phyloP scores from a whole-genome alignment of 75 land plant species.

The Picea sitchensis region DNA sequence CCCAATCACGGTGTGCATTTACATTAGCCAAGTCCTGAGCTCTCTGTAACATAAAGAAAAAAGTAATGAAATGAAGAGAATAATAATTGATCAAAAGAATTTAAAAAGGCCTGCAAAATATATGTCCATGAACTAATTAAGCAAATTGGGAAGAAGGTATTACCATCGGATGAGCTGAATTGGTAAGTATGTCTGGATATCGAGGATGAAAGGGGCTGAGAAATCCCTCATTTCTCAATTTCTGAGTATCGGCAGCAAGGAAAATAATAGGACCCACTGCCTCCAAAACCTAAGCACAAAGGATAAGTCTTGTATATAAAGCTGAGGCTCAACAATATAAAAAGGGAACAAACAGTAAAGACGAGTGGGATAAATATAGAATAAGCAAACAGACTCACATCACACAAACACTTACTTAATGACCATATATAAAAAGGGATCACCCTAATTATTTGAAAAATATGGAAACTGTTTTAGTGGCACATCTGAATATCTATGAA shows the following conservation, averaged over 20 bases:
- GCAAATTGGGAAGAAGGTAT: not conserved
- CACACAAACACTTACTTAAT: not conserved
- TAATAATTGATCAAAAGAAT: not conserved
- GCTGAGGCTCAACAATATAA: not conserved
- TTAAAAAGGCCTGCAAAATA: not conserved
- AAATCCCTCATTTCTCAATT: slow-evolving; percentile 95
- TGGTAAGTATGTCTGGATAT: slow-evolving; percentile 98
- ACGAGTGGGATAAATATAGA: not conserved
- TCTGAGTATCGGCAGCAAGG: slow-evolving; percentile 86
- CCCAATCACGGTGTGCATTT: slow-evolving; percentile 90
- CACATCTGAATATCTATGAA: not conserved
- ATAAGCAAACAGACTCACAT: not conserved
- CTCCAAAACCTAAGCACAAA: slow-evolving; percentile 77
- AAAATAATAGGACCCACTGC: slow-evolving; percentile 94
- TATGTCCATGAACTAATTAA: not conserved
- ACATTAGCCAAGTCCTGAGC: slow-evolving; percentile 97
- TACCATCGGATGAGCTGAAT: slow-evolving; percentile 99
- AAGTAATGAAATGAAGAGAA: not conserved
- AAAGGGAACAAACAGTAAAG: not conserved
- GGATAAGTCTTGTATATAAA: not conserved
- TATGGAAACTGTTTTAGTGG: not conserved
- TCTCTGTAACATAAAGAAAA: slow-evolving; percentile 56
- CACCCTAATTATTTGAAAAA: not conserved
- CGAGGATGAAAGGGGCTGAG: slow-evolving; percentile 99
- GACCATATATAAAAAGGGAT: not conserved